Percentiles rank a stretch among this genome's conserved stretches.
Conservation (phyloP, 192 early-diverging fungal genomes). For the Diversispora epigaea region DNA sequence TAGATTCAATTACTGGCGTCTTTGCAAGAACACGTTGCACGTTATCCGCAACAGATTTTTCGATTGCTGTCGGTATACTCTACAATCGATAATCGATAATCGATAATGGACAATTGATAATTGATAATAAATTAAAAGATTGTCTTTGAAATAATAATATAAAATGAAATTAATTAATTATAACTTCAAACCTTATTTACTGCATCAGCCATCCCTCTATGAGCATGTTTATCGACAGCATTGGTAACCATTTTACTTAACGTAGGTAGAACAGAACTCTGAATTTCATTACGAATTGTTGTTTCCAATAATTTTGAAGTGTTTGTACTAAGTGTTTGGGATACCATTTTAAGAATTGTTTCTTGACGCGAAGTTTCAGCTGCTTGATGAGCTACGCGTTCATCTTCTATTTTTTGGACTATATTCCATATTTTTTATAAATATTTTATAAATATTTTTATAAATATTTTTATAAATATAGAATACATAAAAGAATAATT, state of each 20-base stretch:
- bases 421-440: neutral
- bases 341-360: slow-evolving; percentile 47
- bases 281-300: slow-evolving; percentile 48
- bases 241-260: slow-evolving; percentile 42
- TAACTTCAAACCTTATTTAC: slow-evolving; percentile 39
- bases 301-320: slow-evolving; percentile 48
- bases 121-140: neutral
- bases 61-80: slow-evolving; percentile 44
- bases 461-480: too few relatives aligned
- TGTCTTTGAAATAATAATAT: neutral
- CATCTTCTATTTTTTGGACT: slow-evolving; percentile 35
- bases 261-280: slow-evolving; percentile 43
- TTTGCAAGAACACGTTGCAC: slow-evolving; percentile 39
- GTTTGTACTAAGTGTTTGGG: slow-evolving; percentile 44
- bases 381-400: slow-evolving; percentile 37
- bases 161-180: neutral
- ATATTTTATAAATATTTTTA: too few relatives aligned
- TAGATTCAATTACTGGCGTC: slow-evolving; percentile 35
- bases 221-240: slow-evolving; percentile 45
- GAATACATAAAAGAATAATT: neutral
- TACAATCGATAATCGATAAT: neutral
- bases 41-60: slow-evolving; percentile 41
- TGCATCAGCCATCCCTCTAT: slow-evolving; percentile 39
- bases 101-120: too few relatives aligned
- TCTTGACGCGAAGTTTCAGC: slow-evolving; percentile 48